Evolutionary conservation across 768 basidiomycete species (phyloP).

Genomic region (Cystofilobasidium bisporidii): DNA sequence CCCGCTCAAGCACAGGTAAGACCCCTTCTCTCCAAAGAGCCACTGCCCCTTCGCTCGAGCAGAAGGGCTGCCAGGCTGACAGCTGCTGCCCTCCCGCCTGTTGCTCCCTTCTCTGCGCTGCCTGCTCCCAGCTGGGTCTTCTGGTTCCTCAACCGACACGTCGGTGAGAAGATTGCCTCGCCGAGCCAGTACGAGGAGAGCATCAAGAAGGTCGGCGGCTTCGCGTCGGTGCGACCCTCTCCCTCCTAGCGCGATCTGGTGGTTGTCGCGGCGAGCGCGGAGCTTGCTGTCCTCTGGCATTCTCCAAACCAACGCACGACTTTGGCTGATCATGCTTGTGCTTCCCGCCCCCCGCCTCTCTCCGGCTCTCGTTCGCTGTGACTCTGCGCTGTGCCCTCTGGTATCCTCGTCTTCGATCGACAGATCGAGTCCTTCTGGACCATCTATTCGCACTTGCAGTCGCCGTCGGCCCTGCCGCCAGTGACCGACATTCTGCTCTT

Average conservation of each 20-base stretch:
- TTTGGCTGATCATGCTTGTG: no score
- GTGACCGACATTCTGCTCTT: constrained; percentile 77
- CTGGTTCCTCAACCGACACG: constrained; percentile 83
- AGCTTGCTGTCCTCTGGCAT: no score
- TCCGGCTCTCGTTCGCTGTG: no score
- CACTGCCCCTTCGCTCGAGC: no score
- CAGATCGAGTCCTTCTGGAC: constrained; percentile 95
- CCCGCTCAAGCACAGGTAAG: constrained; percentile 19
- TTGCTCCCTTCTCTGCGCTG: background rate
- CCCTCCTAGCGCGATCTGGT: no score
- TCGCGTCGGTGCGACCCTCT: constrained; percentile 58
- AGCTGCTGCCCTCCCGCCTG: no score
- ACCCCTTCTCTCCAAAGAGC: no score
- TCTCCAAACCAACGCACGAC: no score
- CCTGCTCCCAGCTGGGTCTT: constrained; percentile 55
- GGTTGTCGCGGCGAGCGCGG: no score
- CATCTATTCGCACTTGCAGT: constrained; percentile 78
- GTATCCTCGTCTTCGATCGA: background rate
- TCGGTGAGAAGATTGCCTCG: constrained; percentile 65
- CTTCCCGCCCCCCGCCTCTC: no score
- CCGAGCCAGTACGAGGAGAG: constrained; percentile 77
- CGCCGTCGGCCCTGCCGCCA: constrained; percentile 70
- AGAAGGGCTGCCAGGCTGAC: no score
- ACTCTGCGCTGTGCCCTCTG: no score
- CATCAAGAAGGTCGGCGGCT: constrained; percentile 82